Evolutionary conservation across 768 basidiomycete genomes (phyloP), one percentile per base, ranked within the genome.

Genomic region (Collybiopsis confluens): DNA sequence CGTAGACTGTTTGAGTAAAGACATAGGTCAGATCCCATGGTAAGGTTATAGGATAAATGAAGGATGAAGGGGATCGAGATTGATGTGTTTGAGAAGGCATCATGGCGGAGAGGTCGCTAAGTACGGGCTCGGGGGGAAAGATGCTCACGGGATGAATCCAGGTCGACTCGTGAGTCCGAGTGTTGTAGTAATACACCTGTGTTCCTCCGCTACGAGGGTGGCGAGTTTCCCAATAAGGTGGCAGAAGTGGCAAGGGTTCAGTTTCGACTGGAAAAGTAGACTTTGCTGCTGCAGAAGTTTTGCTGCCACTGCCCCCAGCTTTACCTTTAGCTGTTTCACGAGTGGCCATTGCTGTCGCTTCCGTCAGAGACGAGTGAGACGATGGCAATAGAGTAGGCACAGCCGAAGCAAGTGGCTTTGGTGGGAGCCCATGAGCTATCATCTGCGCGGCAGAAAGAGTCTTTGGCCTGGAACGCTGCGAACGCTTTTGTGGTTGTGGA

Each of bases 161-260:
- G 1, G 75, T 77, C 21, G 74, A 75, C 61, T 73, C 68, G 33
- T 73, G 62, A 21, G 76, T 77, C 55, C 68, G 68, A 48, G 64
- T 56, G 57, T 78, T 78, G 48, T 74, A 78, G 57, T 71, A 78
- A 55, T 78, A 77, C 13, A 66, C 58, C 15, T 71, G 71, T 10
- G 59, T 63, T 20, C 68, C 71, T 35, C 60, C 69, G 55, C 72
- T 64, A 11, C 52, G 30, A 44, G 75, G 68, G 49, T 69, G 59
- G 57, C 73, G 72, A 54, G 71, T 54, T 62, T 78, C 77, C 76
- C 77, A 78, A 45, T 70, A 72, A 33, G 72, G 64, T 18, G 77
- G 75, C 4, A 78, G 71, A 33, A 71, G 64, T 18, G 77, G 75
- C 4, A 78, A 65, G 13, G 47, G 56, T 42, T 15, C 40, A 21